Conservation (phyloP, 2,329 filamentous ascomycete species). For the Emmonsia crescens region DNA sequence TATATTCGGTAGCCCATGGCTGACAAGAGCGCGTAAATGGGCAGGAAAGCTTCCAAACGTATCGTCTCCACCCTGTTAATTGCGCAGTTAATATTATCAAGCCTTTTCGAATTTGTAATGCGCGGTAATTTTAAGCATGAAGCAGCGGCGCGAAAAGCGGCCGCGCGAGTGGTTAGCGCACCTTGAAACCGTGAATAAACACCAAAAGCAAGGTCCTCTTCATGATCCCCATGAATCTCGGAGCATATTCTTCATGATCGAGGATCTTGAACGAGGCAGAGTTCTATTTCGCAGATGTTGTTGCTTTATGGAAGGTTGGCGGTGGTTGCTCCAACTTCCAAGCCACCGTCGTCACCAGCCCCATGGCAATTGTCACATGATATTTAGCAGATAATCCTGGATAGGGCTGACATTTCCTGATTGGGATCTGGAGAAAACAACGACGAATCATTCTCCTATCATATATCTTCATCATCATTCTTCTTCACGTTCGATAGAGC, state of each 20-base stretch:
- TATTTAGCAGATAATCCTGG: no score
- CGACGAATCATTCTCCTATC: no score
- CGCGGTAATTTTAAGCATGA: background rate
- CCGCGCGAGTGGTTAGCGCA: slow-evolving; percentile 14
- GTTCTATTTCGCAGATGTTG: background rate
- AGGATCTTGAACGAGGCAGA: background rate
- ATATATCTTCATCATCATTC: no score
- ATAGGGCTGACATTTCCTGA: no score
- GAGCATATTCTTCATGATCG: slow-evolving; percentile 10
- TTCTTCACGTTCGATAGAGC: no score
- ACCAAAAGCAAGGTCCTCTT: slow-evolving; percentile 37
- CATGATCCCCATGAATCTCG: slow-evolving; percentile 22
- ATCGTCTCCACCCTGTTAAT: slow-evolving; percentile 36
- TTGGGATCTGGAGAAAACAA: no score
- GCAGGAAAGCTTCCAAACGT: slow-evolving; percentile 39
- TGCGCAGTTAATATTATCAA: slow-evolving; percentile 4
- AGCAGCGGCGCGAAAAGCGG: background rate
- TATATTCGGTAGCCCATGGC: slow-evolving; percentile 33
- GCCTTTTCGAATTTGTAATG: background rate
- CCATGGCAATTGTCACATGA: background rate
- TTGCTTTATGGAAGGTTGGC: background rate
- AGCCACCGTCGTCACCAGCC: background rate
- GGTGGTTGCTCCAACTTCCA: background rate
- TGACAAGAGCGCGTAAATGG: slow-evolving; percentile 31
- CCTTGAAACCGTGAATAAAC: slow-evolving; percentile 41